These are phyloP conservation scores for Trichosporon inkin DNA, from an alignment of 1,284 basidiomycete species.

Conservation along the genomic window DNA sequence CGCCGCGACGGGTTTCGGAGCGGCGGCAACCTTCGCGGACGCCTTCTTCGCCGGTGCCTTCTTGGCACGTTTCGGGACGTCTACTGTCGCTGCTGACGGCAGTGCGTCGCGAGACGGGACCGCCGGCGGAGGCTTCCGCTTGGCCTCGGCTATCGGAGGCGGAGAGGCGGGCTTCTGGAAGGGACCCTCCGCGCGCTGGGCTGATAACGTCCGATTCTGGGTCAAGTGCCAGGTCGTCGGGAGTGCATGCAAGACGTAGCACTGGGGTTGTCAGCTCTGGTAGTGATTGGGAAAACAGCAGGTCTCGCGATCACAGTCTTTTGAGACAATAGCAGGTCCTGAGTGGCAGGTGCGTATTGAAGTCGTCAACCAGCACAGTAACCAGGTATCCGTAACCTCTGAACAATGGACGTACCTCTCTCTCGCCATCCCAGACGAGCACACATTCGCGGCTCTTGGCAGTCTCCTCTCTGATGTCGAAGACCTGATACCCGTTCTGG, in stretches of 20 bases:
- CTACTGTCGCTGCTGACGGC: not conserved
- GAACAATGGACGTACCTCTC: slow-evolving; percentile 25
- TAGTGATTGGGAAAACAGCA: too few species aligned
- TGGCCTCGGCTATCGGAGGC: not conserved
- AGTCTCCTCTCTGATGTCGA: slow-evolving; percentile 38
- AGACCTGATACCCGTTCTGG: slow-evolving; percentile 35
- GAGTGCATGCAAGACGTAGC: slow-evolving; percentile 26
- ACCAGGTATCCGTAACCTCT: too few species aligned
- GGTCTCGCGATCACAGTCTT: not conserved
- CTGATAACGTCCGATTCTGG: slow-evolving; percentile 31
- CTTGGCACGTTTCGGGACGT: slow-evolving; percentile 1
- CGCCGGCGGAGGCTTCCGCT: slow-evolving; percentile 13
- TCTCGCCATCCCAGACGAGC: slow-evolving; percentile 34
- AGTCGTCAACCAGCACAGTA: too few species aligned
- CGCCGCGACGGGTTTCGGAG: not conserved
- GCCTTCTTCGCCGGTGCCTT: slow-evolving; percentile 1
- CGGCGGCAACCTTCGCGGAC: not conserved
- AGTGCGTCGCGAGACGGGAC: not conserved
- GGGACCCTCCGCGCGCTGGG: slow-evolving; percentile 9
- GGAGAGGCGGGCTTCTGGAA: not conserved
- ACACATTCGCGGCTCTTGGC: slow-evolving; percentile 43
- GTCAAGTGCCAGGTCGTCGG: slow-evolving; percentile 35
- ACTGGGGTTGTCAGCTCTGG: not conserved
- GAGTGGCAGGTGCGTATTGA: too few species aligned
- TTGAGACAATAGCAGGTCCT: too few species aligned